Percentiles rank a stretch among this genome's conserved stretches.
These are phyloP conservation scores for Alloascoidea hylecoeti DNA, from an alignment of 805 yeast genomes.

Conservation along the genomic window DNA sequence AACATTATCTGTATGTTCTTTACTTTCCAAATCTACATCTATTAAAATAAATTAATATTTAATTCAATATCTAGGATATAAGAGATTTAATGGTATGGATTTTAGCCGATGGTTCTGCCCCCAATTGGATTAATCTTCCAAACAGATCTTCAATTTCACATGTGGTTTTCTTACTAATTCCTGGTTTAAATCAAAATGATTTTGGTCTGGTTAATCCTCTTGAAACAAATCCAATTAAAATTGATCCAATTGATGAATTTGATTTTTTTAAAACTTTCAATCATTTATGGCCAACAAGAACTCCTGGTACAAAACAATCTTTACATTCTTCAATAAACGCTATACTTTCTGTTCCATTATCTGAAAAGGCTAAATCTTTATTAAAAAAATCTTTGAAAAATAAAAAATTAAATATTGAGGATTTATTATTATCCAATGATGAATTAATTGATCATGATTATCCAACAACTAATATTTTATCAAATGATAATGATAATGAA, in stretches of 20 bases:
- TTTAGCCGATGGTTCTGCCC: slow-evolving; percentile 26
- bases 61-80: slow-evolving; percentile 21
- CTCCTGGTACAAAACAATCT: slow-evolving; percentile 56
- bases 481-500: too few relatives aligned
- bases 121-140: slow-evolving; percentile 28
- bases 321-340: slow-evolving; percentile 40
- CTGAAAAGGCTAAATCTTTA: slow-evolving; percentile 36
- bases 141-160: slow-evolving; percentile 35
- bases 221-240: slow-evolving; percentile 7
- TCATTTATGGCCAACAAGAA: slow-evolving; percentile 29
- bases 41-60: neutral
- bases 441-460: slow-evolving; percentile 35
- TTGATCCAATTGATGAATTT: slow-evolving; percentile 9
- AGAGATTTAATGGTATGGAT: slow-evolving; percentile 31
- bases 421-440: slow-evolving; percentile 35
- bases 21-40: neutral
- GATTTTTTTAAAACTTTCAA: slow-evolving; percentile 25
- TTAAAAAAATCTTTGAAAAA: slow-evolving; percentile 12
- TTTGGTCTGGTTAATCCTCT: slow-evolving; percentile 10
- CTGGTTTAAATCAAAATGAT: slow-evolving; percentile 46
- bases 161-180: slow-evolving; percentile 43
- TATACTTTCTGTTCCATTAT: slow-evolving; percentile 39
- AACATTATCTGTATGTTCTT: neutral
- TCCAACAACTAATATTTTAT: neutral
- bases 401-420: slow-evolving; percentile 17